Base-by-base conservation (phyloP, 176 grass and related monocot genomes). In the Triticum monococcum region DNA sequence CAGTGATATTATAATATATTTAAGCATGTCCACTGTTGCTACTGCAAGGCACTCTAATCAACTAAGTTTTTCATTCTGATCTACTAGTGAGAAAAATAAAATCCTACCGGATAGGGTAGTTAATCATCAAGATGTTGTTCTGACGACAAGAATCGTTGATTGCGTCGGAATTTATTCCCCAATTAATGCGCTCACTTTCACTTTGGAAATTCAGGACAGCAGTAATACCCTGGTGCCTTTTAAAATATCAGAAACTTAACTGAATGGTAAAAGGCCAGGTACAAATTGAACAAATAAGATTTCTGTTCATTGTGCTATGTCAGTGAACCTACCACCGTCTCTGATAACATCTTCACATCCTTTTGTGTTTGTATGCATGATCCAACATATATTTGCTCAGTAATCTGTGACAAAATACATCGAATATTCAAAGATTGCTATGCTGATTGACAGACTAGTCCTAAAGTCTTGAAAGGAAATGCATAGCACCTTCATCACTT, bases 291-390 rank as follows among this genome's bases (percentile, higher is more conserved):
- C 0, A 52, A 77, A 24, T 65, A 35, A 68, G 7, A 70, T 72
- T 73, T 75, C 0, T 87, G 26, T 7, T 24, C 24, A 43, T 9
- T 63, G 75, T 18, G 40, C 31, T 81, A 48, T 32, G 12, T 74
- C 12, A 86, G 64, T 59, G 26, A 84, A 89, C 84, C 18, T 92
- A 98, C 96, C 95, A 98, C 20, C 81, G 74, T 83, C 72, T 94
- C 86, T 81, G 96, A 93, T 86, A 98, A 80, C 75, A 87, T 92
- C 76, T 96, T 88, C 86, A 96, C 96, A 86, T 98, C 93, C 80
- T 87, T 95, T 63, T 92, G 90, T 54, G 91, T 98, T 90, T 98
- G 96, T 88, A 98, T 91, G 85, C 96, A 96, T 85, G 96, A 98
- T 38, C 96, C 93, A 80, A 98, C 93, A 88, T 82, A 98, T 91